Evolutionary conservation across 495 filamentous ascomycete genomes (phyloP).

Genomic region (Trichoderma virens): DNA sequence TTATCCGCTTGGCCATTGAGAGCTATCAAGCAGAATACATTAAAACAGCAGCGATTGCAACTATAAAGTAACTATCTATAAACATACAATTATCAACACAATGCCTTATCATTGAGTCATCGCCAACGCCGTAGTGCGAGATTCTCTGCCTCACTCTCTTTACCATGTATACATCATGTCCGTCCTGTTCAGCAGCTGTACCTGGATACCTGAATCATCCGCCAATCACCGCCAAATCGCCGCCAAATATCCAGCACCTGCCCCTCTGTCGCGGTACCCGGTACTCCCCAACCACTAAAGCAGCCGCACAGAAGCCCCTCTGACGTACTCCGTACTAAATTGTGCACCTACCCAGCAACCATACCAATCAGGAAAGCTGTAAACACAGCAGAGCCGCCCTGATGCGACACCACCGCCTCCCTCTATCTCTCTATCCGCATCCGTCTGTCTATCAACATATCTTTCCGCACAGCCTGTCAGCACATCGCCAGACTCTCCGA

Average conservation of each 20-base stretch:
- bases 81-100: too few species aligned
- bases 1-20: too few species aligned
- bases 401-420: slow-evolving; percentile 5
- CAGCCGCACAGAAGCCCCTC: neutral
- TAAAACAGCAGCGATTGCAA: too few species aligned
- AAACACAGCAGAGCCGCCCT: neutral
- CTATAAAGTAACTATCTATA: too few species aligned
- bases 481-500: neutral
- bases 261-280: neutral
- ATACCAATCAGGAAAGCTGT: neutral
- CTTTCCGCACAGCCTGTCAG: neutral
- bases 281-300: neutral
- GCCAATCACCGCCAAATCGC: neutral
- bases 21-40: too few species aligned
- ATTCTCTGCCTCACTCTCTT: too few species aligned
- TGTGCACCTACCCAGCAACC: slow-evolving; percentile 8
- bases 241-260: neutral
- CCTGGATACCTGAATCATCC: neutral
- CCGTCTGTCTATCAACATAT: neutral
- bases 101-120: too few species aligned
- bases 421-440: neutral
- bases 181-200: neutral
- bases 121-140: too few species aligned
- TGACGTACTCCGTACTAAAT: neutral
- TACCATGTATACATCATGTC: neutral